phyloP scores from a whole-genome alignment of 1,284 basidiomycete genomes.

The Neonothopanus nambi region DNA sequence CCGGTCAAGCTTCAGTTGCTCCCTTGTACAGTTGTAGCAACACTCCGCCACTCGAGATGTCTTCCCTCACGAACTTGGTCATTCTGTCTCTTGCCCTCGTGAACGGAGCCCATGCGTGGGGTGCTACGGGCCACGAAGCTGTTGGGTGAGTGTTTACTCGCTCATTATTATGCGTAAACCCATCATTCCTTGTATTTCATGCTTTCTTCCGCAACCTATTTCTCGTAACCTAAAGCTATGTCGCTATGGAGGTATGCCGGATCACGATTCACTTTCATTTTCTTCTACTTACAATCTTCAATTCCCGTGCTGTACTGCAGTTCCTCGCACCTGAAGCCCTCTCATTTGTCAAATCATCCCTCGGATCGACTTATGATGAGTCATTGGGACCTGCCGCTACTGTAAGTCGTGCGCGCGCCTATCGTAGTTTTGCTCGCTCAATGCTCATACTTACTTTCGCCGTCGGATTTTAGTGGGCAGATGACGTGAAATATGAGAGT shows the following conservation, averaged over 20 bases:
- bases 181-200: neutral
- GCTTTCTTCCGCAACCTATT: neutral
- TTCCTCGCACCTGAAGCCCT: constrained; percentile 3
- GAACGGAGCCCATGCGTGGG: too few species aligned
- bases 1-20: too few species aligned
- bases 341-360: constrained; percentile 1
- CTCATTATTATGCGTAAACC: too few species aligned
- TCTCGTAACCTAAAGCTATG: neutral
- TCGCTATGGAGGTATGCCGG: constrained; percentile 2
- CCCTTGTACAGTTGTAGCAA: too few species aligned
- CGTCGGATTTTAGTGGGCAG: constrained; percentile 41
- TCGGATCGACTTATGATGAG: neutral
- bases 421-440: neutral
- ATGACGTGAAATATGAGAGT: constrained; percentile 35
- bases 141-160: neutral
- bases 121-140: constrained; percentile 1
- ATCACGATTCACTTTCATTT: neutral
- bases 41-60: too few species aligned
- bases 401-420: neutral
- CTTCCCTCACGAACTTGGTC: too few species aligned
- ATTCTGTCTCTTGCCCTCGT: too few species aligned
- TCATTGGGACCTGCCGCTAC: constrained; percentile 3
- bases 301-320: neutral
- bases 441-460: too few species aligned
- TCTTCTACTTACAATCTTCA: neutral